Evolutionary conservation across 2,329 filamentous ascomycete genomes (phyloP).

Genomic region (Colletotrichum sp.): DNA sequence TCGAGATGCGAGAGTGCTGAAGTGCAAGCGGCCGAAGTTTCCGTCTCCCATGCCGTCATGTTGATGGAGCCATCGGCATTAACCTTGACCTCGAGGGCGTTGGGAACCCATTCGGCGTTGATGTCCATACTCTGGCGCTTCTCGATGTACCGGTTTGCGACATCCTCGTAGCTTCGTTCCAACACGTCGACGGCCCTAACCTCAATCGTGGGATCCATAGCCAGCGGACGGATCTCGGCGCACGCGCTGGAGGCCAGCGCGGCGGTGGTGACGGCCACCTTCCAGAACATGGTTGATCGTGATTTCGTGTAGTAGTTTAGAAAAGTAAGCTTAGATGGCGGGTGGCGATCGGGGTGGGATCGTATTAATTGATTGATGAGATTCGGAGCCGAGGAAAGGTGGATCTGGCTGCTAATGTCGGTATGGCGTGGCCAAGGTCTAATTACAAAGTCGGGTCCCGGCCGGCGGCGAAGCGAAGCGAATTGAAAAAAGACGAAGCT

Average conservation of each 20-base stretch:
- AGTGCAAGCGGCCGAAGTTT: slow-evolving; percentile 63
- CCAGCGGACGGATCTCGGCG: slow-evolving; percentile 18
- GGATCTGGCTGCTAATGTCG: background rate
- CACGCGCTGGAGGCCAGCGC: slow-evolving; percentile 16
- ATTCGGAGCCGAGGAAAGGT: slow-evolving; percentile 10
- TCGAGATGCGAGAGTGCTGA: slow-evolving; percentile 58
- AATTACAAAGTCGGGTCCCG: slow-evolving; percentile 23
- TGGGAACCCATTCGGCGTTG: slow-evolving; percentile 10
- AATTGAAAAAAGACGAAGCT: slow-evolving; percentile 15
- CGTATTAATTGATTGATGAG: slow-evolving; percentile 3
- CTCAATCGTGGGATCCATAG: slow-evolving; percentile 32
- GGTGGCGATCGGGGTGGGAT: background rate
- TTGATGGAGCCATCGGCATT: slow-evolving; percentile 53
- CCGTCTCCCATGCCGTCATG: slow-evolving; percentile 59
- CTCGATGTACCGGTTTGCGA: slow-evolving; percentile 24
- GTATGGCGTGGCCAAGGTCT: slow-evolving; percentile 16
- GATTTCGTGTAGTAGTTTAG: background rate
- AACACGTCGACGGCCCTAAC: slow-evolving; percentile 25
- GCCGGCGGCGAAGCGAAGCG: slow-evolving; percentile 23
- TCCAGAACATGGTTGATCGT: slow-evolving; percentile 18
- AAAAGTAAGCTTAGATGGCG: background rate
- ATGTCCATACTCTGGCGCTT: slow-evolving; percentile 19
- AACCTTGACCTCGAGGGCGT: slow-evolving; percentile 33
- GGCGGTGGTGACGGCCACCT: slow-evolving; percentile 13
- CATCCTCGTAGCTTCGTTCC: slow-evolving; percentile 17